phyloP scores from a whole-genome alignment of 345 rosid genomes.

The Toxicodendron radicans region DNA sequence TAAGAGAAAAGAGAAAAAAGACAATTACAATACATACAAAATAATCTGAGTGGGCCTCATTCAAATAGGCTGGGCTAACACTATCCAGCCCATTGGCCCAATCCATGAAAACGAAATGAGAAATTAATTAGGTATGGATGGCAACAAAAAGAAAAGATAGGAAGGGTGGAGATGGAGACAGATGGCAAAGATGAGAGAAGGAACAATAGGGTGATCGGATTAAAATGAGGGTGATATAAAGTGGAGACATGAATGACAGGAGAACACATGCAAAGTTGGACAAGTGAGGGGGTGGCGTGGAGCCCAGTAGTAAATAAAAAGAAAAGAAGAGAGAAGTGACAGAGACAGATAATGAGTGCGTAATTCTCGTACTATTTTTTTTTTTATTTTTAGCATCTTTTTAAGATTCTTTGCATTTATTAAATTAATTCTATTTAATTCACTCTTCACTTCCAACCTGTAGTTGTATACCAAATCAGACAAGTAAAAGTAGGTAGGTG shows the following conservation, averaged over 20 bases:
- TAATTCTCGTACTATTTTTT: constrained; percentile 23
- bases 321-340: neutral
- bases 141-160: neutral
- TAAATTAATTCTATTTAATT: neutral
- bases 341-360: neutral
- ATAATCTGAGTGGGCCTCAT: no score
- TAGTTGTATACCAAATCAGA: no score
- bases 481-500: no score
- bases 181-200: neutral
- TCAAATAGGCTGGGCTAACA: no score
- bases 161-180: neutral
- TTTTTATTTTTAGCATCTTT: constrained; percentile 7
- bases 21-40: no score
- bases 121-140: neutral
- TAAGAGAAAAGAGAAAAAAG: no score
- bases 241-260: constrained; percentile 33
- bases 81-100: no score
- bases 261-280: constrained; percentile 13
- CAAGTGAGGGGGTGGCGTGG: neutral
- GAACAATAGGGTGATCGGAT: neutral
- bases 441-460: neutral
- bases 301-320: neutral
- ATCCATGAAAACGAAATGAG: no score
- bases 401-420: neutral
- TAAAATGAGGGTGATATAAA: neutral